Conservation (phyloP, 2,329 filamentous ascomycete species). For the Bipolaris oryzae region DNA sequence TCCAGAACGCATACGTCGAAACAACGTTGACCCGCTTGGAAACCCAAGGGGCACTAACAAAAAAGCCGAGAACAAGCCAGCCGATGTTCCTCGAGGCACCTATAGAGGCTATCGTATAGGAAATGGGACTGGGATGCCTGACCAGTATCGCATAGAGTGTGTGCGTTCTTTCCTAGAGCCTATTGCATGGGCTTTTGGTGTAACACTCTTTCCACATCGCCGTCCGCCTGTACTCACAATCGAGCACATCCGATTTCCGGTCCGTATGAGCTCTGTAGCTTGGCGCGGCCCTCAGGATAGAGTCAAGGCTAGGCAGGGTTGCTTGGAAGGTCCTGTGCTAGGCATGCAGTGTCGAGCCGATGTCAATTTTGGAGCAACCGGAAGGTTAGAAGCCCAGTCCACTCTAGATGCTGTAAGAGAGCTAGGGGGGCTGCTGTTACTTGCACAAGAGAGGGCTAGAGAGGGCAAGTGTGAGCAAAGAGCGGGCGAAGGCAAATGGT, state of each 20-base stretch:
- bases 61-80: slow-evolving; percentile 25
- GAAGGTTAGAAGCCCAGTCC: slow-evolving; percentile 38
- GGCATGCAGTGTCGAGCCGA: slow-evolving; percentile 62
- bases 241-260: slow-evolving; percentile 60
- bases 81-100: slow-evolving; percentile 41
- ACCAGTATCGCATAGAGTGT: slow-evolving; percentile 61
- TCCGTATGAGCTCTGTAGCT: slow-evolving; percentile 61
- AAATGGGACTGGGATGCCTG: slow-evolving; percentile 64
- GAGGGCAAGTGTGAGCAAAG: slow-evolving; percentile 58
- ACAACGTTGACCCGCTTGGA: slow-evolving; percentile 35
- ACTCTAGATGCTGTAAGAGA: slow-evolving; percentile 63
- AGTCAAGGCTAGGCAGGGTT: slow-evolving; percentile 58
- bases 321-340: slow-evolving; percentile 64
- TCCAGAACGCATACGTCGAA: slow-evolving; percentile 31
- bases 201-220: slow-evolving; percentile 56
- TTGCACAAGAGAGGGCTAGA: slow-evolving; percentile 66
- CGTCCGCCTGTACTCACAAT: slow-evolving; percentile 56
- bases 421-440: slow-evolving; percentile 61
- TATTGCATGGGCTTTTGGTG: slow-evolving; percentile 63
- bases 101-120: slow-evolving; percentile 66
- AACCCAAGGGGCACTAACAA: slow-evolving; percentile 33
- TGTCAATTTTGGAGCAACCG: slow-evolving; percentile 56
- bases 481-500: slow-evolving; percentile 65
- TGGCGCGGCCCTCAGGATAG: slow-evolving; percentile 61
- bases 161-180: slow-evolving; percentile 64